phyloP scores from a whole-genome alignment of 2,329 filamentous ascomycete species.

The Clonostachys solani region DNA sequence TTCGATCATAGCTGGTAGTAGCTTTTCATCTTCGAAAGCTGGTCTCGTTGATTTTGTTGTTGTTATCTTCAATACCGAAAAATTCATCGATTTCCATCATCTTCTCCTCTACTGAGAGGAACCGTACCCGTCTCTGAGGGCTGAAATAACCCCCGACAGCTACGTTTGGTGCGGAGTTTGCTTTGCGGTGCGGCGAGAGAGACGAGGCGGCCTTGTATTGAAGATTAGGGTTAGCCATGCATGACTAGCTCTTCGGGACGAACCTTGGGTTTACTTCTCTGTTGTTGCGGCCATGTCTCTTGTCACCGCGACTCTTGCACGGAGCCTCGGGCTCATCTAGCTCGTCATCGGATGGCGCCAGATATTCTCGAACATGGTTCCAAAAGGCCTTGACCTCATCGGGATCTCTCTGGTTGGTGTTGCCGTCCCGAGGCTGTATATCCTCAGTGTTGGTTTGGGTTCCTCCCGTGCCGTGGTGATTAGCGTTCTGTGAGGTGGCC shows the following conservation, averaged over 20 bases:
- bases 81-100: neutral
- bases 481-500: neutral
- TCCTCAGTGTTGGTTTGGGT: neutral
- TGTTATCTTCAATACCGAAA: neutral
- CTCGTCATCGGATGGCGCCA: conserved; percentile 23
- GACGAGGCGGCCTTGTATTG: neutral
- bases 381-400: conserved; percentile 22
- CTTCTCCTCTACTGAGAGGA: conserved; percentile 1
- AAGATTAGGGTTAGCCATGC: too few relatives aligned
- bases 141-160: neutral
- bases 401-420: conserved; percentile 6
- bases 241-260: too few relatives aligned
- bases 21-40: too few relatives aligned
- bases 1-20: too few relatives aligned
- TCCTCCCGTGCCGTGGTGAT: neutral
- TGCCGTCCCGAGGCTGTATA: neutral
- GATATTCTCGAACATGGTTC: conserved; percentile 17
- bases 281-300: neutral
- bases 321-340: conserved; percentile 7
- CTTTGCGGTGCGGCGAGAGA: neutral
- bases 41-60: too few relatives aligned
- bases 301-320: neutral
- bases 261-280: too few relatives aligned
- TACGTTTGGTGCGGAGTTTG: neutral
- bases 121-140: neutral